Percentiles rank a stretch among this genome's conserved stretches.
Evolutionary conservation across 1,139 yeast genomes (phyloP).

Genomic region (Yamadazyma siamensis): DNA sequence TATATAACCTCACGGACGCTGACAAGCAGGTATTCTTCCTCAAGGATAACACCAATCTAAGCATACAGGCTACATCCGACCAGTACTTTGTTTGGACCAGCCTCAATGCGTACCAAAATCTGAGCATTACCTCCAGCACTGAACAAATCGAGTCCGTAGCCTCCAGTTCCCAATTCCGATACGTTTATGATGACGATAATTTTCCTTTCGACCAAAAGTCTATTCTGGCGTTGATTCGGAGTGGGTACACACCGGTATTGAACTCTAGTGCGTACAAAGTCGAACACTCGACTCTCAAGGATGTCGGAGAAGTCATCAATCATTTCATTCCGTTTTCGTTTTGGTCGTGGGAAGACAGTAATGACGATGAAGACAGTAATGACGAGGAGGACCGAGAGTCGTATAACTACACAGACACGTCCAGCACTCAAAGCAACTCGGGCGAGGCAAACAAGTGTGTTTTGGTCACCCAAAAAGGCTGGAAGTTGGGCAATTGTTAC

Average conservation of each 20-base stretch:
- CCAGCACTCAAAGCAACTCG: not conserved
- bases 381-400: slow-evolving; percentile 3
- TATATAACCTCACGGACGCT: slow-evolving; percentile 11
- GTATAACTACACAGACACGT: slow-evolving; percentile 1
- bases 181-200: slow-evolving; percentile 28
- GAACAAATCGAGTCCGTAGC: slow-evolving; percentile 16
- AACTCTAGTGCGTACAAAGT: slow-evolving; percentile 30
- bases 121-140: slow-evolving; percentile 1
- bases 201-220: slow-evolving; percentile 28
- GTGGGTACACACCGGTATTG: slow-evolving; percentile 64
- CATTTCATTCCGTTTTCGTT: slow-evolving; percentile 30
- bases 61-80: slow-evolving; percentile 3
- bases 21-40: slow-evolving; percentile 23
- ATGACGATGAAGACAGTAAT: slow-evolving; percentile 4
- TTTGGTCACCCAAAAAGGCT: slow-evolving; percentile 42
- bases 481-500: slow-evolving; percentile 67
- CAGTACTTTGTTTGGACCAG: slow-evolving; percentile 5
- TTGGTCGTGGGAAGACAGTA: slow-evolving; percentile 46
- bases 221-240: slow-evolving; percentile 34
- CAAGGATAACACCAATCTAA: slow-evolving; percentile 12
- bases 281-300: slow-evolving; percentile 11
- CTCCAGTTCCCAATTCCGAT: slow-evolving; percentile 33
- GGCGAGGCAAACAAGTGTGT: slow-evolving; percentile 60
- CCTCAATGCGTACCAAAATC: slow-evolving; percentile 2
- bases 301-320: slow-evolving; percentile 16